phyloP scores from a whole-genome alignment of 371 early-diverging fungal genomes.

The Mucor velutinosus region DNA sequence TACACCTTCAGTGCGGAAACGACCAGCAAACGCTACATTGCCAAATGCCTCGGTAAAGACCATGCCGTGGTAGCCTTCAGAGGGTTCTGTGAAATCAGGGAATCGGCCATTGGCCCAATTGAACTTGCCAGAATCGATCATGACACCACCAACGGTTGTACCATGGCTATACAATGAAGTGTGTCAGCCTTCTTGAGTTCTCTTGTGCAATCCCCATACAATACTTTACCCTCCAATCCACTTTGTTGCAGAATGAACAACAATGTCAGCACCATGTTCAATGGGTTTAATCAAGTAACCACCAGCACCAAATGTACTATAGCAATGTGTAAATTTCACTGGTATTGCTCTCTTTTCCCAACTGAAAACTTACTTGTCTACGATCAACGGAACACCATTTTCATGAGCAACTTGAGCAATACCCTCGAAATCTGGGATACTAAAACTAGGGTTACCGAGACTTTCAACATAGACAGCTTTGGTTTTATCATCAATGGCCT shows the following conservation, averaged over 20 bases:
- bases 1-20: conserved; percentile 77
- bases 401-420: conserved; percentile 78
- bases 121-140: conserved; percentile 83
- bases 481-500: conserved; percentile 78
- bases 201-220: neutral
- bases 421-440: conserved; percentile 77
- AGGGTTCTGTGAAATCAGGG: conserved; percentile 85
- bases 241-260: conserved; percentile 88
- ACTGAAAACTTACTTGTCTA: conserved; percentile 67
- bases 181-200: neutral
- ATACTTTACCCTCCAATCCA: conserved; percentile 81
- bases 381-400: conserved; percentile 79
- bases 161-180: conserved; percentile 50
- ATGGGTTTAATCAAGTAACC: conserved; percentile 86
- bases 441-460: conserved; percentile 84
- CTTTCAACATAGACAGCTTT: conserved; percentile 86
- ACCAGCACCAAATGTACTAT: conserved; percentile 90
- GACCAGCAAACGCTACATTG: conserved; percentile 70
- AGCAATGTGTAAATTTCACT: no score
- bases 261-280: conserved; percentile 90
- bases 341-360: no score
- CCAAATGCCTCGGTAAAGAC: conserved; percentile 84
- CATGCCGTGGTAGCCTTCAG: conserved; percentile 83
- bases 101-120: conserved; percentile 87
- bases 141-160: conserved; percentile 77